Percentiles rank a stretch among this genome's conserved stretches.
phyloP scores from a whole-genome alignment of 2,329 filamentous ascomycete species.

The Moelleriella libera region DNA sequence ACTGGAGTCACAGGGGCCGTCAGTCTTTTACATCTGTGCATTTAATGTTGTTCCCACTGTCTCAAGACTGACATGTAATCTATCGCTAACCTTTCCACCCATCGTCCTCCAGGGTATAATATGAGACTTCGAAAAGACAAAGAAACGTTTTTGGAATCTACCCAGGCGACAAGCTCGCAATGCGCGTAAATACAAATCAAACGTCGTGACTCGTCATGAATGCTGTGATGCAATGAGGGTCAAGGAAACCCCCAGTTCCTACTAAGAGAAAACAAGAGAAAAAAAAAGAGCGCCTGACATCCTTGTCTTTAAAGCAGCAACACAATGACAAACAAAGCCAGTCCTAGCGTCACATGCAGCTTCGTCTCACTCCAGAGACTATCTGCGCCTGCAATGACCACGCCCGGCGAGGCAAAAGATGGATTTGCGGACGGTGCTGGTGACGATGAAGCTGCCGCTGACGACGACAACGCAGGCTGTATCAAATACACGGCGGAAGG shows the following conservation, averaged over 20 bases:
- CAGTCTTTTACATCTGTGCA: too few species aligned
- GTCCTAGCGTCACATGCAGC: background rate
- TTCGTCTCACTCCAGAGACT: background rate
- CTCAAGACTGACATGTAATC: too few species aligned
- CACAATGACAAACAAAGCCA: background rate
- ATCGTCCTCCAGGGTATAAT: too few species aligned
- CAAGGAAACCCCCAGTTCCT: background rate
- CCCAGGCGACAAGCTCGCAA: too few species aligned
- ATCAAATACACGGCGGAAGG: background rate
- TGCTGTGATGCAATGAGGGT: too few species aligned
- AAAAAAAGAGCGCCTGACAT: background rate
- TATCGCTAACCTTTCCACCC: too few species aligned
- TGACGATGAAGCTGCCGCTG: background rate
- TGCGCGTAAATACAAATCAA: too few species aligned
- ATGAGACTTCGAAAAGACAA: too few species aligned
- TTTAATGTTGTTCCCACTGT: too few species aligned
- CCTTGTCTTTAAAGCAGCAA: slow-evolving; percentile 1
- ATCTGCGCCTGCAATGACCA: slow-evolving; percentile 1
- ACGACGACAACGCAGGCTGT: background rate
- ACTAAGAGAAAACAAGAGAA: background rate
- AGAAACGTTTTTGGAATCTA: too few species aligned
- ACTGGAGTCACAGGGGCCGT: too few species aligned
- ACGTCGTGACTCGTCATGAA: too few species aligned
- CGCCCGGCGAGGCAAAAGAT: background rate
- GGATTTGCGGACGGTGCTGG: background rate